Conservation (phyloP, 495 filamentous ascomycete genomes). For the Penicillium macrosclerotiorum region DNA sequence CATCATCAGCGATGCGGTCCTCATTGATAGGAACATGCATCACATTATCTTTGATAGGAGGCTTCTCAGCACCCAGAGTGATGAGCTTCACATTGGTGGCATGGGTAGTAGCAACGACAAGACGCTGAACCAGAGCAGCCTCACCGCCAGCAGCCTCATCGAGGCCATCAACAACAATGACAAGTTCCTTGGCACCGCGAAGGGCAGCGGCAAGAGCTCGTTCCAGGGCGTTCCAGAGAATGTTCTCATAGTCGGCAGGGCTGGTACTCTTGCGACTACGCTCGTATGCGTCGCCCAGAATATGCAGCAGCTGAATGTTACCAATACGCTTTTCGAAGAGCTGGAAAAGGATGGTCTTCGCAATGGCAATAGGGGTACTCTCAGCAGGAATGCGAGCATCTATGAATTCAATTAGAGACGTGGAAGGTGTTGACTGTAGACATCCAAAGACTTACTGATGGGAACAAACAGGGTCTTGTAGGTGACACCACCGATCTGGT, state of each 20-base stretch:
- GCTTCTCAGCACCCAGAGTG: slow-evolving; percentile 30
- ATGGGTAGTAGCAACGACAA: slow-evolving; percentile 24
- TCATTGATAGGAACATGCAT: slow-evolving; percentile 19
- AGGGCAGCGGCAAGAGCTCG: slow-evolving; percentile 25
- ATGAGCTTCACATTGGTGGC: slow-evolving; percentile 29
- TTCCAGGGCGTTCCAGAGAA: slow-evolving; percentile 22
- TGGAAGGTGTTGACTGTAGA: neutral
- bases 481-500: slow-evolving; percentile 31
- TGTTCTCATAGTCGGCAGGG: slow-evolving; percentile 27
- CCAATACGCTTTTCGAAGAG: slow-evolving; percentile 39
- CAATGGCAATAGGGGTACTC: slow-evolving; percentile 20
- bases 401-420: neutral
- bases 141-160: slow-evolving; percentile 37
- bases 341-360: slow-evolving; percentile 35
- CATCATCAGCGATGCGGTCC: slow-evolving; percentile 23
- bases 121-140: slow-evolving; percentile 20
- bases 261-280: slow-evolving; percentile 19
- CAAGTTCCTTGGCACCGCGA: slow-evolving; percentile 29
- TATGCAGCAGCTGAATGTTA: slow-evolving; percentile 33
- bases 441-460: slow-evolving; percentile 27
- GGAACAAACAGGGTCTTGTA: slow-evolving; percentile 37
- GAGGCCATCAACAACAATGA: slow-evolving; percentile 36
- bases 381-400: slow-evolving; percentile 26
- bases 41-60: slow-evolving; percentile 5
- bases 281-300: slow-evolving; percentile 32